phyloP scores from a whole-genome alignment of 441 rosid genomes.

The Erodium trifolium region DNA sequence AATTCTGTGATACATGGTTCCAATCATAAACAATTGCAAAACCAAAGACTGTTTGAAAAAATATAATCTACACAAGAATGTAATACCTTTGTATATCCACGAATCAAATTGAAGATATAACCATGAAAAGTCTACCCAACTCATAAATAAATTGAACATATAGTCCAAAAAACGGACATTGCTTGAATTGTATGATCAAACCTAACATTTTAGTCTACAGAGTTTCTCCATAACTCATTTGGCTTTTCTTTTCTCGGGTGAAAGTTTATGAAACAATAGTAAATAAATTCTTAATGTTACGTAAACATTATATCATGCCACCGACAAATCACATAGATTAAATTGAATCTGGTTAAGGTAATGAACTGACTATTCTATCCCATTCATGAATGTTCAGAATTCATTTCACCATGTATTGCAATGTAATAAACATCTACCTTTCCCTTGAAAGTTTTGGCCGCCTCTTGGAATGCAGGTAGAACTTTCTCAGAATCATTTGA shows the following conservation, averaged over 20 bases:
- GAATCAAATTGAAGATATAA: neutral
- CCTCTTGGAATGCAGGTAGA: conserved; percentile 59
- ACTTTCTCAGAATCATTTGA: conserved; percentile 59
- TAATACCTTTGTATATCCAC: neutral
- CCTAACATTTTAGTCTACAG: neutral
- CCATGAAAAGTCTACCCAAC: neutral
- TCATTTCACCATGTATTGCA: neutral
- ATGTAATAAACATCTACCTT: conserved; percentile 41
- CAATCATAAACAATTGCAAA: neutral
- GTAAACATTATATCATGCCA: neutral
- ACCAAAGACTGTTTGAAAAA: neutral
- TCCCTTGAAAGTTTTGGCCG: conserved; percentile 83
- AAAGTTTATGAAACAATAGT: neutral
- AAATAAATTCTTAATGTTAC: neutral
- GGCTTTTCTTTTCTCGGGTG: neutral
- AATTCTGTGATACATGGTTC: neutral
- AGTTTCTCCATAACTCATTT: neutral
- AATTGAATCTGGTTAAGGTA: neutral
- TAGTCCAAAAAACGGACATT: neutral
- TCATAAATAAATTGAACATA: neutral
- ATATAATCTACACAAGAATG: neutral
- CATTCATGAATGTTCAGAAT: neutral
- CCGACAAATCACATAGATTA: neutral
- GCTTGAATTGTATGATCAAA: neutral
- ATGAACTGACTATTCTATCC: neutral